Evolutionary conservation across 352 stramenopile species (phyloP), one percentile per base, ranked within the genome.

Genomic region (Thalassiosira livingstoniorum): DNA sequence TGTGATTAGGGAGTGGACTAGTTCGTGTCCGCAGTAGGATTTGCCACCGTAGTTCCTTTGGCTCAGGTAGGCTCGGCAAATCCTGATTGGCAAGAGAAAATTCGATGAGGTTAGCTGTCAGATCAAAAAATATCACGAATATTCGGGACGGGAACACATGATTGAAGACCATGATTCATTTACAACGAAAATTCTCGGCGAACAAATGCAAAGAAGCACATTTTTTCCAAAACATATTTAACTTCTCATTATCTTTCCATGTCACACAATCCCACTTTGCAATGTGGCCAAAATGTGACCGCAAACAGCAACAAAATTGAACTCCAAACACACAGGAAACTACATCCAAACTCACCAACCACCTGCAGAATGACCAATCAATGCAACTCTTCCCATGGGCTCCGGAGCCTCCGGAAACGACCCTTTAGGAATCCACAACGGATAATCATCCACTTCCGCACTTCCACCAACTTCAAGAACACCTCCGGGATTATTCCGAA

Each of bases 361-460:
- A 18, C 87, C 86, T 2, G 89, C 89, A 39, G 70, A 86, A 75
- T 93, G 89, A 13, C 89, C 89, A 74, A 93, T 92, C 27, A 93
- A 74, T 10, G 78, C 81, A n/a, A 93, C 75, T 73, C 85, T 88
- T 11, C 75, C 80, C 42, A 57, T 75, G 2, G 78, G 65, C 60
- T 80, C 73, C 15, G 65, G 64, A 25, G 76, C 75, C 34, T 80
- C 23, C 35, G 39, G 53, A 77, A 93, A 93, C 18, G 68, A 70
- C 51, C 85, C 89, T 35, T 80, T 76, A 2, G 88, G 88, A 64
- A 78, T 62, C 64, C 90, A 90, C 25, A 87, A 57, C 3, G 89
- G 89, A 85, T 92, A 93, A 32, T 90, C 37, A 29, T 92, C 85
- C 5, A 90, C 79, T 25, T 84, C 68, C 5, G 70, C 82, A 61